phyloP scores from a whole-genome alignment of 192 early-diverging fungal genomes.

The Coemansia sp. region DNA sequence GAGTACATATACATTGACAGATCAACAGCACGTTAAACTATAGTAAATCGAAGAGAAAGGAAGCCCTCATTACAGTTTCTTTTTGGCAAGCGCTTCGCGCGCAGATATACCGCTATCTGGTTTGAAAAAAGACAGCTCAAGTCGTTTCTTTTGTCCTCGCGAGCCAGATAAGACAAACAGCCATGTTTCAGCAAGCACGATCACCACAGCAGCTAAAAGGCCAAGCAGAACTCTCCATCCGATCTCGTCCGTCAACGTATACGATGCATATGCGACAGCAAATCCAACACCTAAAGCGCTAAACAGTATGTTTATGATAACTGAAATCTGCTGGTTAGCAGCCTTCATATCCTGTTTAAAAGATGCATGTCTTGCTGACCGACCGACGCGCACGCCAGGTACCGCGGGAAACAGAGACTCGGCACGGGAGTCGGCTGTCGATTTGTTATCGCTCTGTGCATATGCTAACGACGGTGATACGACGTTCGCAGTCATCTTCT shows the following conservation, averaged over 20 bases:
- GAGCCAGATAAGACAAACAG: conserved; percentile 40
- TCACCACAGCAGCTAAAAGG: conserved; percentile 25
- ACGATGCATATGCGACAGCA: conserved; percentile 48
- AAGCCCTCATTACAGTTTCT: background rate
- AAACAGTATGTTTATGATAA: conserved; percentile 50
- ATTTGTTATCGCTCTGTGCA: background rate
- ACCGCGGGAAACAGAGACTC: conserved; percentile 30
- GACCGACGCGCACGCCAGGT: conserved; percentile 36
- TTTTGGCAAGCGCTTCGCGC: background rate
- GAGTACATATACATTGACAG: too few relatives aligned
- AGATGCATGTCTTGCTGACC: background rate
- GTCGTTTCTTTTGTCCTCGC: conserved; percentile 40
- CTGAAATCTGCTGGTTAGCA: conserved; percentile 34
- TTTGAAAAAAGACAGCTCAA: background rate
- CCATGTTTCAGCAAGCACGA: conserved; percentile 37
- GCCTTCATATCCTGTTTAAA: conserved; percentile 34
- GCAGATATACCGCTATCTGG: background rate
- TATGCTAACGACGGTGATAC: background rate
- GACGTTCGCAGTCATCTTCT: conserved; percentile 28
- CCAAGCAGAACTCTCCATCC: conserved; percentile 45
- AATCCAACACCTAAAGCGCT: conserved; percentile 50
- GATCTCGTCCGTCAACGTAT: conserved; percentile 44
- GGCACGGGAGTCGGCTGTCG: background rate
- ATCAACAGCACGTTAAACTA: background rate
- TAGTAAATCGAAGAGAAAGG: background rate